Base-by-base conservation (phyloP, 1,284 basidiomycete species). In the Sporisorium exsertum region DNA sequence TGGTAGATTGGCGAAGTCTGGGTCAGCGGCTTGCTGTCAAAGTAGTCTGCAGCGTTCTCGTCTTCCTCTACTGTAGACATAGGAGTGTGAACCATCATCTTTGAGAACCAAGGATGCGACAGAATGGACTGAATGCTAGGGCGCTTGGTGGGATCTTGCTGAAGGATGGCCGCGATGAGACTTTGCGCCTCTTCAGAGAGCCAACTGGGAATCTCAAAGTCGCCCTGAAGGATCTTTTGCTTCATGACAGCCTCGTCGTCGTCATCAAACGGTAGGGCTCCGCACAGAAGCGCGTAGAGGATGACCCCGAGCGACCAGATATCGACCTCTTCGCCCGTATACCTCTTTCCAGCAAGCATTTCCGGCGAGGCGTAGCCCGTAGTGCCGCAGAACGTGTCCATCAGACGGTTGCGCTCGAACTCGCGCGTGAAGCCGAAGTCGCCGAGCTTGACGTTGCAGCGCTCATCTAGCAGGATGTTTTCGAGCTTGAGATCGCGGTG, bases 391-490 rank as follows among this genome's bases (percentile, higher is more conserved):
- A 93, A 96, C 0, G 96, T 99, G 79, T 97, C 95, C 89, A 99
- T 91, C 45, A 94, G 87, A 22, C 88, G 87, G 1, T 94, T 92
- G 45, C 89, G 89, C 70, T 97, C 93, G 85, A 92, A 97, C 87
- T 98, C 96, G 57, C 96, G 89, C 2, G 95, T 96, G 83, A 99
- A 98, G 16, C 96, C 96, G 84, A 99, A 94, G 86, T 99, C 96
- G 15, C 94, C 95, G 8, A 99, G 79, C 76, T 87, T 87, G 70
- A 87, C 85, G 54, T 87, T 86, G 77, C 84, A 84, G 12, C 80
- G 60, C 69, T 86, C 86, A 59, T 87, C 87, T 18, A 87, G 81
- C 7, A 87, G 69, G 15, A 87, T 84, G 89, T 86, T 84, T 79
- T 86, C 84, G 43, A 99, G 91, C 71, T 87, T 87, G 58, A 87